Percentiles rank a stretch among this genome's conserved stretches.
These are phyloP conservation scores for Typha latifolia DNA, from an alignment of 176 grass and related monocot genomes.

Conservation along the genomic window DNA sequence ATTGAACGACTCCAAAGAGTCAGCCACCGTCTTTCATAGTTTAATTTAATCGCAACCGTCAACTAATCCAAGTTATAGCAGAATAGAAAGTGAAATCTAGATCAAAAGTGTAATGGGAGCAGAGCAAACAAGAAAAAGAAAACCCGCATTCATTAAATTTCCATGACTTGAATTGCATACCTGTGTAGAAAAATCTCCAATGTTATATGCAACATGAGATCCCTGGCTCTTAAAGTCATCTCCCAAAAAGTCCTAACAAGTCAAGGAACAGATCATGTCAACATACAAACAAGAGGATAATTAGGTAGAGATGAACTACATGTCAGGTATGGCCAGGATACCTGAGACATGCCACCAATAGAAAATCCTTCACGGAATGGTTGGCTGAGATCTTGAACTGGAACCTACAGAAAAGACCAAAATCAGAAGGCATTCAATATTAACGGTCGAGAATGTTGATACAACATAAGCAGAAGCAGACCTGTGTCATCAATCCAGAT, in stretches of 20 bases:
- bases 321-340: constrained; percentile 22
- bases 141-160: not conserved
- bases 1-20: too few relatives aligned
- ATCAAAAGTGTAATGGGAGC: not conserved
- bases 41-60: too few relatives aligned
- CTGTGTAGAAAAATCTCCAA: constrained; percentile 93
- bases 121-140: not conserved
- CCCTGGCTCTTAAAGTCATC: constrained; percentile 99
- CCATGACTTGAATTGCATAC: constrained; percentile 19
- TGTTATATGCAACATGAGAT: constrained; percentile 91
- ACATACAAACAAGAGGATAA: constrained; percentile 1
- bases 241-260: constrained; percentile 75
- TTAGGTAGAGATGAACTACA: not conserved
- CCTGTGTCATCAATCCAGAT: constrained; percentile 97
- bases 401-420: constrained; percentile 44
- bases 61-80: not conserved
- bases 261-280: constrained; percentile 14
- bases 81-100: not conserved
- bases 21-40: too few relatives aligned
- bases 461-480: constrained; percentile 22
- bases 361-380: constrained; percentile 91
- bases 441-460: not conserved
- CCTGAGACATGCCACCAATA: constrained; percentile 99
- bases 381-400: constrained; percentile 95
- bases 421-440: constrained; percentile 1